phyloP scores from a whole-genome alignment of 768 basidiomycete genomes.

The Mycena crocata region DNA sequence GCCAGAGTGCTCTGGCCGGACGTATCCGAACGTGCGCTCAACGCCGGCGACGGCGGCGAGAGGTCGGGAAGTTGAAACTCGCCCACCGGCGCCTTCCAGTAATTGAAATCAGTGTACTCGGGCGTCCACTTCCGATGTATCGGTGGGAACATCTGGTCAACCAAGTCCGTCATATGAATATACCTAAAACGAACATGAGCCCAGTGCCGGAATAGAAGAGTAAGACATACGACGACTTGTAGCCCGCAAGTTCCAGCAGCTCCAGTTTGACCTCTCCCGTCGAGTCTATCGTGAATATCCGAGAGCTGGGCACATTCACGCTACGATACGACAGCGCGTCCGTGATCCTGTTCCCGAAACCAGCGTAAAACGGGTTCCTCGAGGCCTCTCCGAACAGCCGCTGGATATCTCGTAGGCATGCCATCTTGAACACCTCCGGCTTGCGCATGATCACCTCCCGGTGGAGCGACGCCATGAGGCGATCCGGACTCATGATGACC shows the following conservation, averaged over 20 bases:
- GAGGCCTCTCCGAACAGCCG: slow-evolving; percentile 82
- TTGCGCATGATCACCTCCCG: slow-evolving; percentile 99
- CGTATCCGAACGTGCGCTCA: slow-evolving; percentile 93
- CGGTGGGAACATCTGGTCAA: slow-evolving; percentile 99
- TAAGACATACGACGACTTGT: slow-evolving; percentile 88
- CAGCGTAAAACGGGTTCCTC: slow-evolving; percentile 91
- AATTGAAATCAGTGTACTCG: slow-evolving; percentile 97
- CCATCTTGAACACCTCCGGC: slow-evolving; percentile 99
- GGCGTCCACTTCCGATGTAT: slow-evolving; percentile 89
- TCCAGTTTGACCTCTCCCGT: slow-evolving; percentile 97
- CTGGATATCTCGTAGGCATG: slow-evolving; percentile 94
- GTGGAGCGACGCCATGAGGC: slow-evolving; percentile 93
- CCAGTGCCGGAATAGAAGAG: background rate
- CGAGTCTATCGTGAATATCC: slow-evolving; percentile 98
- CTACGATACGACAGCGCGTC: slow-evolving; percentile 98
- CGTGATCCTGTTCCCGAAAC: slow-evolving; percentile 98
- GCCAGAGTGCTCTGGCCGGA: slow-evolving; percentile 80
- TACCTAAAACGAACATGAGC: slow-evolving; percentile 63
- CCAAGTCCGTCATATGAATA: slow-evolving; percentile 99
- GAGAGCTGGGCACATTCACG: slow-evolving; percentile 92
- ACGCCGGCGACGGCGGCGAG: slow-evolving; percentile 89
- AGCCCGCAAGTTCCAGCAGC: slow-evolving; percentile 94
- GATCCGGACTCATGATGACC: slow-evolving; percentile 98
- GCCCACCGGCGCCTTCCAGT: slow-evolving; percentile 87
- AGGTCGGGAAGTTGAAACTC: slow-evolving; percentile 85